These are phyloP conservation scores for Hemileccinum impolitum DNA, from an alignment of 768 basidiomycete species.

Conservation along the genomic window DNA sequence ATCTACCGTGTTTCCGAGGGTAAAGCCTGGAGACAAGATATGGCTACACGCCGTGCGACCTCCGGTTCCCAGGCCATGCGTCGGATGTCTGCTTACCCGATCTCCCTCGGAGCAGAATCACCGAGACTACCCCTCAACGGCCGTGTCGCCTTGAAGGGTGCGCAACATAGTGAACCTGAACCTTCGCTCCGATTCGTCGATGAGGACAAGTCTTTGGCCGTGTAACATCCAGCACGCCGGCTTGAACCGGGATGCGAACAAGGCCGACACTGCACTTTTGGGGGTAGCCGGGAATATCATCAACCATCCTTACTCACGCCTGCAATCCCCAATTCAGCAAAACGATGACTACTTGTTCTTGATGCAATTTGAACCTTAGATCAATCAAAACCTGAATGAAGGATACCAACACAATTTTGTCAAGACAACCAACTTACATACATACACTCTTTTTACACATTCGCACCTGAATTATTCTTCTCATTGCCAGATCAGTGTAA, in stretches of 20 bases:
- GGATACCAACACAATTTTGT: neutral
- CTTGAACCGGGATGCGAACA: neutral
- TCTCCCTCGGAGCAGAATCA: neutral
- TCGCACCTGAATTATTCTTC: neutral
- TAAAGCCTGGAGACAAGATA: constrained; percentile 36
- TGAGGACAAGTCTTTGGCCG: constrained; percentile 1
- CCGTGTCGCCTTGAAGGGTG: constrained; percentile 15
- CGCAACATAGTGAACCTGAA: constrained; percentile 3
- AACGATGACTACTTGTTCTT: neutral
- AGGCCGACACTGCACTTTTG: neutral
- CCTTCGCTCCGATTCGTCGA: constrained; percentile 3
- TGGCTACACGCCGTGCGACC: constrained; percentile 8
- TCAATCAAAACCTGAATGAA: neutral
- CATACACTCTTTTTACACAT: neutral
- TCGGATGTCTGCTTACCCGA: constrained; percentile 5
- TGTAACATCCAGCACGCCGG: neutral
- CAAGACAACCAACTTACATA: neutral
- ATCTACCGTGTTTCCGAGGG: constrained; percentile 47
- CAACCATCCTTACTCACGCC: neutral
- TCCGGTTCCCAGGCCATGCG: constrained; percentile 9
- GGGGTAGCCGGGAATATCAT: no score
- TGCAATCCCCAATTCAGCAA: neutral
- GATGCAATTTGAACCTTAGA: neutral
- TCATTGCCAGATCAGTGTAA: neutral
- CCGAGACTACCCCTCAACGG: constrained; percentile 4